Percentiles rank a stretch among this genome's conserved stretches.
Evolutionary conservation across 495 filamentous ascomycete species (phyloP).

Genomic region (Penicillium odoratum): DNA sequence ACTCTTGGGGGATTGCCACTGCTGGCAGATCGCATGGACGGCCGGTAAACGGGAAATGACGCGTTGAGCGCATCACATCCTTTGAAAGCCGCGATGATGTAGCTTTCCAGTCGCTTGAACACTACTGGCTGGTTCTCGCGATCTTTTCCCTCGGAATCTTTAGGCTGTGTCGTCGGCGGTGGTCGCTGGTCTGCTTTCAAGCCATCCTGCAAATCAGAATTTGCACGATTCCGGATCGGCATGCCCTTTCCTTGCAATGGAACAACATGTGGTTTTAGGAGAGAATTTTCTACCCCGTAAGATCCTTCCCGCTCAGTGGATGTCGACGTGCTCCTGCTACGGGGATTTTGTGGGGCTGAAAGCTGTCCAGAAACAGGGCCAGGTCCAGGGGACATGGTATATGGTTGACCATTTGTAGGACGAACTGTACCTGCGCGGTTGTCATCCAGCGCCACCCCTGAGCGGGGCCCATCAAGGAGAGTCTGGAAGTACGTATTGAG

Average conservation of each 20-base stretch:
- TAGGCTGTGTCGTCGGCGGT: constrained; percentile 18
- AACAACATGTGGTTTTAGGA: constrained; percentile 15
- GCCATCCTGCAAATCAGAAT: constrained; percentile 31
- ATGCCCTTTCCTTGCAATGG: constrained; percentile 23
- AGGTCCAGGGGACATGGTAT: background rate
- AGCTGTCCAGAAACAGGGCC: constrained; percentile 17
- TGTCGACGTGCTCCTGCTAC: constrained; percentile 34
- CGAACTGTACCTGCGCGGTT: constrained; percentile 13
- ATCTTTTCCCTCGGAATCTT: constrained; percentile 20
- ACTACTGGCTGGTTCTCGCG: constrained; percentile 36
- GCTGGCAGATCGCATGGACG: constrained; percentile 24
- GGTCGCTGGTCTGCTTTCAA: constrained; percentile 21
- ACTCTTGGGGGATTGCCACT: constrained; percentile 30
- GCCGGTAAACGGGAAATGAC: constrained; percentile 56
- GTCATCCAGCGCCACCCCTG: constrained; percentile 18
- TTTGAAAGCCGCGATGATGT: constrained; percentile 67
- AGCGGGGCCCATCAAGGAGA: constrained; percentile 24
- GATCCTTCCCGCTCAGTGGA: constrained; percentile 23
- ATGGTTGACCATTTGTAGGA: background rate
- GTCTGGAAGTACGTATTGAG: constrained; percentile 51
- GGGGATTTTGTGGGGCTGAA: constrained; percentile 25
- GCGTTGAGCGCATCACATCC: constrained; percentile 69
- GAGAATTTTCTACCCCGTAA: constrained; percentile 17
- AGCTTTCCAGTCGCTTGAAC: constrained; percentile 75
- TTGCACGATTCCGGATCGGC: constrained; percentile 29